These are phyloP conservation scores for Talaromyces stipitatus DNA, from an alignment of 495 filamentous ascomycete species.

Conservation along the genomic window DNA sequence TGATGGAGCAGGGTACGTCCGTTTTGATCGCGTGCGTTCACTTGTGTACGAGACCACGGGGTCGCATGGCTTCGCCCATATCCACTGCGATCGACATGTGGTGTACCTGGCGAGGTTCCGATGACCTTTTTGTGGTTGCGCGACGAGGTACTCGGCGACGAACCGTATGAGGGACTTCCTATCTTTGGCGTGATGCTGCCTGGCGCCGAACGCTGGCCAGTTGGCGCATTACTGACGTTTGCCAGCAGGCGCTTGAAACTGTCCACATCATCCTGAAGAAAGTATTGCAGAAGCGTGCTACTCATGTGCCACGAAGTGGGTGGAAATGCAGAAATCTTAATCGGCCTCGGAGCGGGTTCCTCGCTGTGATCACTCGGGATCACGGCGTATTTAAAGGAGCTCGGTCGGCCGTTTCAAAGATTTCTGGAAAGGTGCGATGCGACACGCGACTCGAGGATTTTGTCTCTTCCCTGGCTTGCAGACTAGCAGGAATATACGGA, in stretches of 20 bases:
- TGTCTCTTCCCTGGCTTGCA: background rate
- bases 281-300: constrained; percentile 90
- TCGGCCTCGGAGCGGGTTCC: constrained; percentile 62
- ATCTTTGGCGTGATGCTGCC: constrained; percentile 26
- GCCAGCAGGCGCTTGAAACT: constrained; percentile 77
- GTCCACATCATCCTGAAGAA: constrained; percentile 92
- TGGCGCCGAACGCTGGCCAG: constrained; percentile 23
- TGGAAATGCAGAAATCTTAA: constrained; percentile 40
- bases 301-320: constrained; percentile 69
- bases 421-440: constrained; percentile 16
- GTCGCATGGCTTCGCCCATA: constrained; percentile 10
- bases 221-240: constrained; percentile 46
- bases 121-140: constrained; percentile 32
- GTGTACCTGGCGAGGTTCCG: constrained; percentile 22
- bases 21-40: constrained; percentile 72
- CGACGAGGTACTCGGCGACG: constrained; percentile 35
- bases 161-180: constrained; percentile 42
- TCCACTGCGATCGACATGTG: constrained; percentile 17
- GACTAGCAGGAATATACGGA: background rate
- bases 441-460: constrained; percentile 3
- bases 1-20: constrained; percentile 82
- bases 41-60: constrained; percentile 56
- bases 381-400: constrained; percentile 82
- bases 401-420: constrained; percentile 31
- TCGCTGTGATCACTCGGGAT: constrained; percentile 74